Evolutionary conservation across 2,329 filamentous ascomycete genomes (phyloP).

Genomic region (Aspergillus tamarii): DNA sequence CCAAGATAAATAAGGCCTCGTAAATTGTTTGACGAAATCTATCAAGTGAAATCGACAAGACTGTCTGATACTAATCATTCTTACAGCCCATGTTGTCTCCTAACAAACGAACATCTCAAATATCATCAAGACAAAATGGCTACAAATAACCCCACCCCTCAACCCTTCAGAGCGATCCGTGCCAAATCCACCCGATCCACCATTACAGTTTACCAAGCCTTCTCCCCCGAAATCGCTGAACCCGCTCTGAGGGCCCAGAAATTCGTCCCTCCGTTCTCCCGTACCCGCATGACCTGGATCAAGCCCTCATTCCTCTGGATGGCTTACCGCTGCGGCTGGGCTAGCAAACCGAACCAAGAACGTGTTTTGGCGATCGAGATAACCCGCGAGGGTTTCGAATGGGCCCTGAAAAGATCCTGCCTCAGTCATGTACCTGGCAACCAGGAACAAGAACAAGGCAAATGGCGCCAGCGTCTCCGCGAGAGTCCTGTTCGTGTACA

Average conservation of each 20-base stretch:
- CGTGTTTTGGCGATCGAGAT: slow-evolving; percentile 62
- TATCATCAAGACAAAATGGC: background rate
- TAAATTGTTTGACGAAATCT: no score
- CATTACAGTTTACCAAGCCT: slow-evolving; percentile 67
- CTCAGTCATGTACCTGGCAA: slow-evolving; percentile 28
- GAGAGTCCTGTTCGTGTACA: slow-evolving; percentile 56
- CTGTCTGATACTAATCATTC: background rate
- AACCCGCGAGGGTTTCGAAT: slow-evolving; percentile 54
- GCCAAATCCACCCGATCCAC: slow-evolving; percentile 54
- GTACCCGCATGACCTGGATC: slow-evolving; percentile 66
- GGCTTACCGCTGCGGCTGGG: slow-evolving; percentile 66
- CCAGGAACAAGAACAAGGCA: slow-evolving; percentile 11
- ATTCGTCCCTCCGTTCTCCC: slow-evolving; percentile 56
- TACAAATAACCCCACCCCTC: background rate
- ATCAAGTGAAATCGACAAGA: background rate
- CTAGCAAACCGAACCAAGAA: slow-evolving; percentile 57
- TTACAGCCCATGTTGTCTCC: background rate
- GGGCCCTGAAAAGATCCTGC: slow-evolving; percentile 46
- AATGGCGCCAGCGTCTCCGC: slow-evolving; percentile 25
- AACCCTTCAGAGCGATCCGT: slow-evolving; percentile 55
- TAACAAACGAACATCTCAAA: background rate
- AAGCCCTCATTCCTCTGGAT: slow-evolving; percentile 68
- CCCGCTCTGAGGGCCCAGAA: slow-evolving; percentile 56
- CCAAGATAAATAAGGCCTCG: background rate
- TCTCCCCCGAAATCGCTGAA: slow-evolving; percentile 56